Conservation (phyloP, 2,329 filamentous ascomycete species). For the Emmonsiellopsis sp. region DNA sequence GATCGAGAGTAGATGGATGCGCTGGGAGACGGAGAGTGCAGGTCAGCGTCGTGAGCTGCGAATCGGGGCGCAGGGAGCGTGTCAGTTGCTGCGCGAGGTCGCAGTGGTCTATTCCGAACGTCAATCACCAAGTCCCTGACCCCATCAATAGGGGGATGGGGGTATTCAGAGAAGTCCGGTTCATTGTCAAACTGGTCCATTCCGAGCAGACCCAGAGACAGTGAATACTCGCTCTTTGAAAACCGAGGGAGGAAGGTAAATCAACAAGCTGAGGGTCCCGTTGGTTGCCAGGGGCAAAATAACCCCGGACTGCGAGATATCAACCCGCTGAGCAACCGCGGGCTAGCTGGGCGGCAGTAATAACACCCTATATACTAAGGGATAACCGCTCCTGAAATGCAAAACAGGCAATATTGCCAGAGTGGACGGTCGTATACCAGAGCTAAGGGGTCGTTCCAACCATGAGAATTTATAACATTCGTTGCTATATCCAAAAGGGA, state of each 20-base stretch:
- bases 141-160: background rate
- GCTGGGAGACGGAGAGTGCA: background rate
- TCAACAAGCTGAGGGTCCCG: too few relatives aligned
- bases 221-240: too few relatives aligned
- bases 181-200: background rate
- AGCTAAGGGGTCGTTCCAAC: too few relatives aligned
- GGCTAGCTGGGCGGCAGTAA: too few relatives aligned
- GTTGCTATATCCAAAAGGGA: background rate
- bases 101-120: background rate
- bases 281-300: too few relatives aligned
- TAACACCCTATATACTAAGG: too few relatives aligned
- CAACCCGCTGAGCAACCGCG: too few relatives aligned
- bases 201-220: background rate
- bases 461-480: background rate
- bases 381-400: too few relatives aligned
- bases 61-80: background rate
- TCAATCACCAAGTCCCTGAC: background rate
- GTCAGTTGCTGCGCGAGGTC: background rate
- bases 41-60: background rate
- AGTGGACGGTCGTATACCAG: too few relatives aligned
- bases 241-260: too few relatives aligned
- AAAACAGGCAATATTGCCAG: too few relatives aligned
- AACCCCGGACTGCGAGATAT: too few relatives aligned
- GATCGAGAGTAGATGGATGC: constrained; percentile 1
- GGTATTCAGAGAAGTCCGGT: background rate